phyloP scores from a whole-genome alignment of 2,329 filamentous ascomycete genomes.

The Didymella arachidicola region DNA sequence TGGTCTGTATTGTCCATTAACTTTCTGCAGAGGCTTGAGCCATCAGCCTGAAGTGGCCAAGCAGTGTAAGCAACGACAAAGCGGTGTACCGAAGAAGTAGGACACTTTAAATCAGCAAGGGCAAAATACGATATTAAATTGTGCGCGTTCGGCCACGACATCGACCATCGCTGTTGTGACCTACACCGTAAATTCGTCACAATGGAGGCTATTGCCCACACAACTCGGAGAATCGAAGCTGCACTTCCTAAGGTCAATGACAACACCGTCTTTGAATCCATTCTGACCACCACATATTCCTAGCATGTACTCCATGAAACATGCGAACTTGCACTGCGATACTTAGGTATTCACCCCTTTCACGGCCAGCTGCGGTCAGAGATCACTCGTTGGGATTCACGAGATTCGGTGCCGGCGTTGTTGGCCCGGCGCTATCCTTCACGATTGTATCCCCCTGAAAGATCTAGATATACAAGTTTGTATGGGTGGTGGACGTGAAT shows the following conservation, averaged over 20 bases:
- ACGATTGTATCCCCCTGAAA: too few relatives aligned
- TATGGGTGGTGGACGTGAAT: too few relatives aligned
- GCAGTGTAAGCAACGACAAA: conserved; percentile 16
- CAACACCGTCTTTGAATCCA: conserved; percentile 43
- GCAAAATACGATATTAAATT: too few relatives aligned
- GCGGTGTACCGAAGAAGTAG: conserved; percentile 15
- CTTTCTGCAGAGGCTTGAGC: conserved; percentile 18
- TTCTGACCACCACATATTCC: conserved; percentile 42
- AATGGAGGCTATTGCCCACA: conserved; percentile 26
- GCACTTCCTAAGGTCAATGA: conserved; percentile 32
- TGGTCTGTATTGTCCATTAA: conserved; percentile 17
- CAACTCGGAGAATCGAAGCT: conserved; percentile 28
- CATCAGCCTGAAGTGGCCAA: conserved; percentile 21
- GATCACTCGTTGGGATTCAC: too few relatives aligned
- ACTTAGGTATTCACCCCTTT: conserved; percentile 27
- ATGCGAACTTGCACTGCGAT: conserved; percentile 32
- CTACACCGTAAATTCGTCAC: conserved; percentile 18
- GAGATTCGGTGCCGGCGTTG: conserved; percentile 17
- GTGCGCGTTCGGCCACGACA: not conserved
- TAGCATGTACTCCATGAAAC: conserved; percentile 24
- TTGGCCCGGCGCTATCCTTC: conserved; percentile 41
- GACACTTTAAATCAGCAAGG: not conserved
- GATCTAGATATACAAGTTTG: too few relatives aligned
- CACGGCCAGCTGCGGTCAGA: conserved; percentile 22
- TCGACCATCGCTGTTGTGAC: conserved; percentile 24